Conservation (phyloP, 129 eudicot species). For the Artemisia tridentata region DNA sequence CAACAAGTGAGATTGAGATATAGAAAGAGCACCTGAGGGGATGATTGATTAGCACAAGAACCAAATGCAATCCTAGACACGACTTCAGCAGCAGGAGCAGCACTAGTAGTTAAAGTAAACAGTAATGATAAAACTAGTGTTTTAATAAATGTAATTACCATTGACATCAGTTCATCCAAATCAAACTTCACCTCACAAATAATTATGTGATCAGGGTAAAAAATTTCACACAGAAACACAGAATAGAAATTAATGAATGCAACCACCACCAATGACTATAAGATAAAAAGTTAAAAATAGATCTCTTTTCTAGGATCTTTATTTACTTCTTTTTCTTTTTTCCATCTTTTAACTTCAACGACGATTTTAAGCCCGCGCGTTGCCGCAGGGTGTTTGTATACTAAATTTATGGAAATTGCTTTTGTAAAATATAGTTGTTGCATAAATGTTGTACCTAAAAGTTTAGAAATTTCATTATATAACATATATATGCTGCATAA, state of each 20-base stretch:
- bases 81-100: neutral
- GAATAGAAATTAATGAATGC: neutral
- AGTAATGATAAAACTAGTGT: neutral
- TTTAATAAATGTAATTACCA: no score
- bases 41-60: constrained; percentile 62
- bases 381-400: no score
- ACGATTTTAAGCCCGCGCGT: no score
- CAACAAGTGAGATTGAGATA: no score
- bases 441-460: no score
- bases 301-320: constrained; percentile 20
- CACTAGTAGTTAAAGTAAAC: constrained; percentile 14
- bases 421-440: no score
- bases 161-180: constrained; percentile 1
- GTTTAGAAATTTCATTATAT: no score
- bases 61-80: constrained; percentile 64
- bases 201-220: no score
- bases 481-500: no score
- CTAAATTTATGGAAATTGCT: no score
- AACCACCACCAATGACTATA: neutral
- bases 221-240: neutral
- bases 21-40: constrained; percentile 52
- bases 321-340: neutral
- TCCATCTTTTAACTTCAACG: neutral
- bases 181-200: neutral
- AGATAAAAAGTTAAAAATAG: neutral